A percentile compares a stretch with the other conserved stretches of the same genome.
These are phyloP conservation scores for Phytophthora citrophthora DNA, from an alignment of 352 stramenopile species.

Conservation along the genomic window DNA sequence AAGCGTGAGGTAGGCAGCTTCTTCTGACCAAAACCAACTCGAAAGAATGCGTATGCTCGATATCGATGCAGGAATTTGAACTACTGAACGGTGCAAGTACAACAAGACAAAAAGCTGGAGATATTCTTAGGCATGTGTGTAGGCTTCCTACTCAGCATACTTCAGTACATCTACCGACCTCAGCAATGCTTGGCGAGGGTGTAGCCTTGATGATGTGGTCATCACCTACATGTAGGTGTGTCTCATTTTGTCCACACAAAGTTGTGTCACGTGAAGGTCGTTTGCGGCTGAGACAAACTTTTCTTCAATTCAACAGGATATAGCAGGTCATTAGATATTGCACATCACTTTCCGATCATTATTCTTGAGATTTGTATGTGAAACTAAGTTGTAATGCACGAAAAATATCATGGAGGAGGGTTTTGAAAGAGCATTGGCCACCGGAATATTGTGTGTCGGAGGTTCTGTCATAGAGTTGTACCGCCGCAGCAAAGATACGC, in stretches of 20 bases:
- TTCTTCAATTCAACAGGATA: background rate
- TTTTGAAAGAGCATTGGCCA: conserved; percentile 4
- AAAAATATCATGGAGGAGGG: background rate
- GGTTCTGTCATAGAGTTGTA: conserved; percentile 20
- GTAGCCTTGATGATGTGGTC: too few relatives aligned
- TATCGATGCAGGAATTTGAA: too few relatives aligned
- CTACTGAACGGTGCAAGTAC: too few relatives aligned
- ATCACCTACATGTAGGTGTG: too few relatives aligned
- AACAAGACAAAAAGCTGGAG: too few relatives aligned
- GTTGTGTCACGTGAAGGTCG: background rate
- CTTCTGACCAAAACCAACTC: too few relatives aligned
- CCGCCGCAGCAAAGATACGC: conserved; percentile 14
- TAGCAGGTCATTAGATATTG: conserved; percentile 1
- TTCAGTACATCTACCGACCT: too few relatives aligned
- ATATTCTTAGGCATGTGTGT: too few relatives aligned
- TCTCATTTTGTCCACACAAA: background rate
- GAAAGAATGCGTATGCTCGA: too few relatives aligned
- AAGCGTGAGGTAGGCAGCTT: too few relatives aligned
- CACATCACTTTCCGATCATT: background rate
- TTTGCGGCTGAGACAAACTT: background rate
- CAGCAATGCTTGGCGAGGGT: too few relatives aligned
- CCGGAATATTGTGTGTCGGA: conserved; percentile 1
- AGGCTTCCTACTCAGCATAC: too few relatives aligned
- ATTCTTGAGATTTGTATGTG: background rate
- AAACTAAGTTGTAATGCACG: background rate